Percentiles rank a stretch among this genome's conserved stretches.
phyloP scores from a whole-genome alignment of 169 alveolate species.

The Plasmodium coatneyi region DNA sequence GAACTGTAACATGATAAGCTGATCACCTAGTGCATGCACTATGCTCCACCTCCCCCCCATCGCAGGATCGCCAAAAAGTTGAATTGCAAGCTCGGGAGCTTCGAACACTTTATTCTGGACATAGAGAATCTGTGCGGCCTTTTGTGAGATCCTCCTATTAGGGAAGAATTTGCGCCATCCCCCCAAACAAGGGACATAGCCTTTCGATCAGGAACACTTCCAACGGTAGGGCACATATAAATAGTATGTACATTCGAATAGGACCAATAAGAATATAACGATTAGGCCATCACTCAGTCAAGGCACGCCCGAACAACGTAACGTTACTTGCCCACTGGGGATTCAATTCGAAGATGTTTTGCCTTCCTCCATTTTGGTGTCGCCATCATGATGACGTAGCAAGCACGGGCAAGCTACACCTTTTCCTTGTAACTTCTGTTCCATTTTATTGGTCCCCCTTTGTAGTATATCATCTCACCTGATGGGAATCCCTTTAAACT shows the following conservation, averaged over 20 bases:
- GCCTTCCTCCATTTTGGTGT: not conserved
- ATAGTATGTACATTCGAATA: not conserved
- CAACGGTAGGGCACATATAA: not conserved
- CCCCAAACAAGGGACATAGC: not conserved
- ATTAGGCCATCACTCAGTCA: not conserved
- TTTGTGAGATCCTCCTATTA: not conserved
- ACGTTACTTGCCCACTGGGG: not conserved
- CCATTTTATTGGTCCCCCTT: not conserved
- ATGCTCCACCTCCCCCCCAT: not conserved
- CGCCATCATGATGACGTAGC: not conserved
- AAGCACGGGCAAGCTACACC: not conserved
- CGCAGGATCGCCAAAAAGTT: constrained; percentile 53
- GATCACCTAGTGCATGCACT: not conserved
- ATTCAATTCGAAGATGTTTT: not conserved
- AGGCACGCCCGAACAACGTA: not conserved
- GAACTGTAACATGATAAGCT: not conserved
- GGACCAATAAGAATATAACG: not conserved
- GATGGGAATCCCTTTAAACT: not conserved
- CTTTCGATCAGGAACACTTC: not conserved
- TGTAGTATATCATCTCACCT: not conserved
- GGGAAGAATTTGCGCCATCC: not conserved
- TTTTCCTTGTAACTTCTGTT: not conserved
- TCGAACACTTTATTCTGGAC: constrained; percentile 43
- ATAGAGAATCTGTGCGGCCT: constrained; percentile 60
- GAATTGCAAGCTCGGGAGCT: constrained; percentile 63